phyloP scores from a whole-genome alignment of 2,329 filamentous ascomycete genomes.

The Lojkania enalia region DNA sequence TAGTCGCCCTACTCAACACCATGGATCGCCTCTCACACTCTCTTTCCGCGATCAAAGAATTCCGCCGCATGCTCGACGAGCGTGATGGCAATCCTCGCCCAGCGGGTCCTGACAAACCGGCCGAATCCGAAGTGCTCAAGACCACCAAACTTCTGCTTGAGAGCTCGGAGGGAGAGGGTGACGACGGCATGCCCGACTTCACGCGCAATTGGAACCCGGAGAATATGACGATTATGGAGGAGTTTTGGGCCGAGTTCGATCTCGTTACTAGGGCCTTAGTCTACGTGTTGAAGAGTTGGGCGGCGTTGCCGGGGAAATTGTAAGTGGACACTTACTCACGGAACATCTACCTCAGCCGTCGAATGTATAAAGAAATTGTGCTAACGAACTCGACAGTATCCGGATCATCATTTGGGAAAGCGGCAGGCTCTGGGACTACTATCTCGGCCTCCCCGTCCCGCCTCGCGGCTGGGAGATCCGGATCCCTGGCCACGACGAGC shows the following conservation, averaged over 20 bases:
- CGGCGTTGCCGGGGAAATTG: constrained; percentile 67
- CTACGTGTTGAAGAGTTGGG: constrained; percentile 72
- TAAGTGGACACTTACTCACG: too few relatives aligned
- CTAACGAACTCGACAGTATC: constrained; percentile 44
- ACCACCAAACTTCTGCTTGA: constrained; percentile 34
- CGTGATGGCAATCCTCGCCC: constrained; percentile 35
- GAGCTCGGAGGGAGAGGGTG: constrained; percentile 22
- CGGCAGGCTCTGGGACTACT: constrained; percentile 62
- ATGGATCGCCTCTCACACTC: constrained; percentile 85
- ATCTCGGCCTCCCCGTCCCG: constrained; percentile 63
- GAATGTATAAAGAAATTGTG: too few relatives aligned
- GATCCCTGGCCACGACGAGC: constrained; percentile 32
- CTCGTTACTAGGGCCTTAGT: constrained; percentile 65
- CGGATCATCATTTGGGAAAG: constrained; percentile 59
- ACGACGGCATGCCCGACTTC: constrained; percentile 50
- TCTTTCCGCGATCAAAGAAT: constrained; percentile 72
- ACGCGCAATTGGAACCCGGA: constrained; percentile 45
- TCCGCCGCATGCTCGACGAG: constrained; percentile 60
- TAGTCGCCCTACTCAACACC: constrained; percentile 94
- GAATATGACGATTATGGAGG: constrained; percentile 57
- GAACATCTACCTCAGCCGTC: too few relatives aligned
- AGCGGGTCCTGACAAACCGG: constrained; percentile 20
- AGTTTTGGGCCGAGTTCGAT: constrained; percentile 65
- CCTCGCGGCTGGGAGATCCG: constrained; percentile 60
- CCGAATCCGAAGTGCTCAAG: constrained; percentile 35